A percentile compares a stretch with the other conserved stretches of the same genome.
Conservation (phyloP, 2,329 filamentous ascomycete species). For the Ramularia endophylla region DNA sequence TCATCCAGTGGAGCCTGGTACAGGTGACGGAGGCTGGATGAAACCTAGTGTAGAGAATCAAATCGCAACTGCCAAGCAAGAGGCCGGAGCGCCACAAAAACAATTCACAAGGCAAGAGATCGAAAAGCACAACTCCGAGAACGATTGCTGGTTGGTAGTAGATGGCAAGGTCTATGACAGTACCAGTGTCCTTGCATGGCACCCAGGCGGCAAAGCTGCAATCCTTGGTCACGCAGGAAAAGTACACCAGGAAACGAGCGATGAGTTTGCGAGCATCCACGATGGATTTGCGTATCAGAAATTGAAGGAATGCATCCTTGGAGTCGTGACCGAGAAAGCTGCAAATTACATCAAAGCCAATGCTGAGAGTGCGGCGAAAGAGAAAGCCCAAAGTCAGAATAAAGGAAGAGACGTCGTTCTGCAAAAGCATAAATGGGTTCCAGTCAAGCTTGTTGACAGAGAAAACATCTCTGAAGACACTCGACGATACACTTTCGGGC, state of each 20-base stretch:
- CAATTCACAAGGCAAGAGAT: slow-evolving; percentile 50
- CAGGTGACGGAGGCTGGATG: too few relatives aligned
- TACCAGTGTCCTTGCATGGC: slow-evolving; percentile 44
- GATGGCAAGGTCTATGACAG: slow-evolving; percentile 49
- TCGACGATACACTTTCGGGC: too few relatives aligned
- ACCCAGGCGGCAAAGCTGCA: slow-evolving; percentile 45
- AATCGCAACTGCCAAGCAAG: slow-evolving; percentile 46
- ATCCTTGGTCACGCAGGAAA: slow-evolving; percentile 47
- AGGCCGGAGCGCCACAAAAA: slow-evolving; percentile 42
- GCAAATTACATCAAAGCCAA: slow-evolving; percentile 43
- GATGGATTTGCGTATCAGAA: slow-evolving; percentile 48
- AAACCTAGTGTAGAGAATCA: too few relatives aligned
- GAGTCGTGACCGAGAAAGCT: slow-evolving; percentile 45
- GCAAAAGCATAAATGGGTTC: slow-evolving; percentile 44
- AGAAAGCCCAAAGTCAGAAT: slow-evolving; percentile 27
- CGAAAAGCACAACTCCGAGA: slow-evolving; percentile 44
- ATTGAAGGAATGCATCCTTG: slow-evolving; percentile 48
- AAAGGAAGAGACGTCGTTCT: slow-evolving; percentile 32
- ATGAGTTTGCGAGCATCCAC: slow-evolving; percentile 47
- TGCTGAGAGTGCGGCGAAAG: slow-evolving; percentile 37
- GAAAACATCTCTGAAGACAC: too few relatives aligned
- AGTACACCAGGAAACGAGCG: slow-evolving; percentile 45
- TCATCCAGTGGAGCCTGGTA: too few relatives aligned
- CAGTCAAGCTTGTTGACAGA: slow-evolving; percentile 40
- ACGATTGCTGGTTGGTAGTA: slow-evolving; percentile 51